phyloP scores from a whole-genome alignment of 352 stramenopile genomes.

The Phytophthora nicotianae region DNA sequence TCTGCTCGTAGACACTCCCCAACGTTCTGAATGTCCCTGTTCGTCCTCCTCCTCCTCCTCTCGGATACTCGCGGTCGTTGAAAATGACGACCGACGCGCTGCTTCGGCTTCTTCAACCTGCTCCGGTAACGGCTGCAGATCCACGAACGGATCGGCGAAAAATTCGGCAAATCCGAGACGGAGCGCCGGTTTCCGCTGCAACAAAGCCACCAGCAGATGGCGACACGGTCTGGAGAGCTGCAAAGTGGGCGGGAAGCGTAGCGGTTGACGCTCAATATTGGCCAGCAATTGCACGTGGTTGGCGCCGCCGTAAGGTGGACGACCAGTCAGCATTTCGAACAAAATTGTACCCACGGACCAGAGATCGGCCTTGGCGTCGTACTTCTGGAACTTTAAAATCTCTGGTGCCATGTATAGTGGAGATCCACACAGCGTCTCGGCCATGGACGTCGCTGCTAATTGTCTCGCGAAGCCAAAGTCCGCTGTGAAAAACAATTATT shows the following conservation, averaged over 20 bases:
- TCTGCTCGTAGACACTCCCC: constrained; percentile 24
- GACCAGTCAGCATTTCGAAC: constrained; percentile 95
- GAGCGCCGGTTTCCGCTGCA: constrained; percentile 87
- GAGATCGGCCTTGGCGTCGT: constrained; percentile 96
- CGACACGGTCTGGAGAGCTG: constrained; percentile 84
- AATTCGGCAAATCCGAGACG: constrained; percentile 93
- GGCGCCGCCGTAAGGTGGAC: constrained; percentile 93
- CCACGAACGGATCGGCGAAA: constrained; percentile 79
- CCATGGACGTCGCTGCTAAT: constrained; percentile 90
- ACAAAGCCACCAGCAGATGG: constrained; percentile 70
- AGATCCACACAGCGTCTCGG: constrained; percentile 95
- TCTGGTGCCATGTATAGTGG: constrained; percentile 98
- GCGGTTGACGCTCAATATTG: constrained; percentile 93
- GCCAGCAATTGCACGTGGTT: constrained; percentile 95
- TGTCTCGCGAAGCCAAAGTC: constrained; percentile 98
- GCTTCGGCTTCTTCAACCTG: constrained; percentile 27
- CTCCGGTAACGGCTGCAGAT: constrained; percentile 30
- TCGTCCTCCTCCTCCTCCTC: constrained; percentile 63
- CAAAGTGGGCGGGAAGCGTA: constrained; percentile 87
- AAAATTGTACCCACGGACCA: constrained; percentile 96
- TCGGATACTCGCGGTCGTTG: constrained; percentile 52
- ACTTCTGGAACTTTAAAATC: constrained; percentile 95
- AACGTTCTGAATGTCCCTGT: constrained; percentile 27
- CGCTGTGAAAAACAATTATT: constrained; percentile 45
- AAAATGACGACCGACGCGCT: constrained; percentile 19